Base-by-base conservation (phyloP, 2,329 filamentous ascomycete genomes). In the Botrytis medusae region DNA sequence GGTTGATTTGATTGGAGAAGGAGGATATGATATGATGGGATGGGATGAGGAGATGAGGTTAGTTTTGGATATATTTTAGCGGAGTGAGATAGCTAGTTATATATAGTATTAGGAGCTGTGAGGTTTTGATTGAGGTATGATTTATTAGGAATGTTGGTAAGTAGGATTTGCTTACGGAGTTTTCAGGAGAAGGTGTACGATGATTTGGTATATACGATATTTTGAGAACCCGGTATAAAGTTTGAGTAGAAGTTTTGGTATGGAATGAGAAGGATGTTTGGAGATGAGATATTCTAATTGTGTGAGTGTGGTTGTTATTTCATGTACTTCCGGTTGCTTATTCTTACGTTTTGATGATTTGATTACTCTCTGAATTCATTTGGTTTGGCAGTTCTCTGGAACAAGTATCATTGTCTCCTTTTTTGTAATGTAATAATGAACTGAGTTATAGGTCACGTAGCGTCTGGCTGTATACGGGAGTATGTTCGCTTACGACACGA, bases 101-200 rank as follows among this genome's bases (percentile, higher is more conserved):
- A 8, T 20, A 22, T 20, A 8, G 44, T 22, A 46, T 46, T 20
- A 46, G 44, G 8, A 20, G 44, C 44, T 22, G 16, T 46, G 44
- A 10, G 40, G 25, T 10, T n/a, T 51, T n/a, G 2, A n/a, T 51
- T n/a, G 12, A 25, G 10, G 4, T 51, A 51, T 7, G 2, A 10
- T 12, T 25, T 1, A 6, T 6, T 2, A 6, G 1, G 4, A n/a
- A 51, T n/a, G 14, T n/a, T 14, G 10, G 4, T 51, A 3, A 12
- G 4, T 14, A 9, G 14, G 1, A 4, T n/a, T n/a, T 1, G n/a
- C 14, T 25, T 54, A 2, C 5, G 12, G 25, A 54, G 4, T 54
- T n/a, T 16, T 1, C 16, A 29, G 16, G 16, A 29, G 12, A n/a
- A 7, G 2, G 0, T 54, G 14, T 8, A 2, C 3, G n/a, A 0